These are phyloP conservation scores for Backusella tuberculispora DNA, from an alignment of 192 early-diverging fungal species.

Conservation along the genomic window DNA sequence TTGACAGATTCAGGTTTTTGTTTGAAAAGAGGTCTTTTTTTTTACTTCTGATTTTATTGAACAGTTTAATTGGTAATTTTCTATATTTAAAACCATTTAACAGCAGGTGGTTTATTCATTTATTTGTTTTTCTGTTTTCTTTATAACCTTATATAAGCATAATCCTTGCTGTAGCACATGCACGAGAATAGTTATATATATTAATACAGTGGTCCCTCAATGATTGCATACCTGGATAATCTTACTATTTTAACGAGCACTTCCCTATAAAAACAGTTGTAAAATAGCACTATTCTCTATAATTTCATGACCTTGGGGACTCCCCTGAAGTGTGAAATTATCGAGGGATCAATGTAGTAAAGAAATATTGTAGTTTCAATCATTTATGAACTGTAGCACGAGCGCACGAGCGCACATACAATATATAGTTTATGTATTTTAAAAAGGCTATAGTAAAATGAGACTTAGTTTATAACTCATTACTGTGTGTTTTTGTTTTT, in stretches of 20 bases:
- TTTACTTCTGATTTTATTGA: background rate
- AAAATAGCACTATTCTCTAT: too few species aligned
- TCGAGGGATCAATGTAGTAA: too few species aligned
- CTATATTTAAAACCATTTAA: background rate
- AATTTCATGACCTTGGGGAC: too few species aligned
- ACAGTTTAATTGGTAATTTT: background rate
- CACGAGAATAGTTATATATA: background rate
- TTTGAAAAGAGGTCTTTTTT: background rate
- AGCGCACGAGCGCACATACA: too few species aligned
- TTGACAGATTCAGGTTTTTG: background rate
- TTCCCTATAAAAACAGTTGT: too few species aligned
- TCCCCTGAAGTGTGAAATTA: too few species aligned
- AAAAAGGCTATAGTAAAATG: too few species aligned
- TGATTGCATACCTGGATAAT: background rate
- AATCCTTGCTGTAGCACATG: background rate
- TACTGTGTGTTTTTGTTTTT: background rate
- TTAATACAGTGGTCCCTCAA: background rate
- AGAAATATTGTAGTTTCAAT: too few species aligned
- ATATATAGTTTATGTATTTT: too few species aligned
- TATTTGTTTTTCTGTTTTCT: background rate
- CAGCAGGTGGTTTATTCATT: background rate
- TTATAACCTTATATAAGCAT: background rate
- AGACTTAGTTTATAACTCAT: background rate
- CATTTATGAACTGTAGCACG: too few species aligned
- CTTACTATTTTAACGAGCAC: too few species aligned